Evolutionary conservation across 1,139 yeast species (phyloP), one percentile per base, ranked within the genome.

Genomic region (Spathaspora sp.): DNA sequence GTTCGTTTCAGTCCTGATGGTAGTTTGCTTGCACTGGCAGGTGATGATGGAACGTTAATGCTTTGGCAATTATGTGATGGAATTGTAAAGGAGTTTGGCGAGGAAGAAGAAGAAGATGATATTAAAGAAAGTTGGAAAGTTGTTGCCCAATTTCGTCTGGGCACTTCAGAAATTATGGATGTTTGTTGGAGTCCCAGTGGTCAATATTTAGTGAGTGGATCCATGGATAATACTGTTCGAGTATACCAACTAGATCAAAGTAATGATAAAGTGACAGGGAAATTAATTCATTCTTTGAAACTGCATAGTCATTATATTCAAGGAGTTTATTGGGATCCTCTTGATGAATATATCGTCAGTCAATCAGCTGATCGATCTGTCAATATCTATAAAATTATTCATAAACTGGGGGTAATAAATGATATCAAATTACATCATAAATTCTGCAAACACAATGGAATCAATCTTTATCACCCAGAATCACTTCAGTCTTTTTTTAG

Each of bases 251-350:
- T 18, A 10, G 15, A 13, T 11, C 10, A 20, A 11, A 31, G 17
- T 23, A 42, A 24, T 26, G 76, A 77, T 51, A 79, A 80, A 2
- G 56, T 65, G 1, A 70, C 76, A 1, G 95, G 93, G 0, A 72
- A 74, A 40, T 77, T 86, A 55, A 73, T 89, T 1, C 68, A 77
- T 11, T 84, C 84, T 47, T 68, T 86, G 42, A 78, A 82, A 2
- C 89, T 88, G 53, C 98, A 93, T 63, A 70, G 72, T 34, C 97
- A 91, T 60, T 91, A 89, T 58, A 95, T 93, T 2, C 99, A 93
- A 64, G 99, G 99, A 2, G 93, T 93, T 3, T 76, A 86, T 0
- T 93, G 98, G 98, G 99, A 93, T 62, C 99, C 99, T 2, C 59
- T 72, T 47, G 82, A 85, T 49, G 82, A 85, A 56, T 89, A 66